Base-by-base conservation (phyloP, 108 stramenopile genomes). In the Nitzschia palea region DNA sequence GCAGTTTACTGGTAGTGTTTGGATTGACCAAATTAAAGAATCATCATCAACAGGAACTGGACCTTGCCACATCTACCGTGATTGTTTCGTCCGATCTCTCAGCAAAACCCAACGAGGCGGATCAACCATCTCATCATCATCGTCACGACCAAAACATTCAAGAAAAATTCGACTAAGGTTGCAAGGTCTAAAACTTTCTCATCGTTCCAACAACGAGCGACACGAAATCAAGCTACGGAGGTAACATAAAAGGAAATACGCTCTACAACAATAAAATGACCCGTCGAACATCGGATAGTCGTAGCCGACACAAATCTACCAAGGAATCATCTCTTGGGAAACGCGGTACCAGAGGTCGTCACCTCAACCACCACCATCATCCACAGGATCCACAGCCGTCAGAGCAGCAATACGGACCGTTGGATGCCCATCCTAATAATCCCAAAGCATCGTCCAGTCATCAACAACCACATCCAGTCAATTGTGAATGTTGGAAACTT, bases 401-500 rank as follows among this genome's bases (percentile, higher is more conserved):
- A n/a, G n/a, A n/a, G n/a, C n/a, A n/a, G n/a, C n/a, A n/a, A n/a
- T n/a, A n/a, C n/a, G n/a, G n/a, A n/a, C n/a, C n/a, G n/a, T n/a
- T n/a, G n/a, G n/a, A n/a, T n/a, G n/a, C n/a, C n/a, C n/a, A n/a
- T n/a, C n/a, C n/a, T n/a, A n/a, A n/a, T 20, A 44, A 44, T 44
- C 2, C 17, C 3, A 17, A 1, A 44, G 1, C 44, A 44, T 44
- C 18, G 44, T 20, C 17, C 44, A 17, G 17, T 17, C 44, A 20
- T 44, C 44, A 20, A 18, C n/a, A n/a, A n/a, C n/a, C n/a, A 26
- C 71, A 73, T 65, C 62, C 71, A 32, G 55, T 55, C 4, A 62
- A 65, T 36, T 73, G 71, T 56, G 31, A 47, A 26, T 73, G 71
- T 47, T 56, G 64, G 33, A 44, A 32, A 64, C 45, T 25, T 12